Conservation (phyloP, 352 stramenopile species). For the Phytopythium delawarense region DNA sequence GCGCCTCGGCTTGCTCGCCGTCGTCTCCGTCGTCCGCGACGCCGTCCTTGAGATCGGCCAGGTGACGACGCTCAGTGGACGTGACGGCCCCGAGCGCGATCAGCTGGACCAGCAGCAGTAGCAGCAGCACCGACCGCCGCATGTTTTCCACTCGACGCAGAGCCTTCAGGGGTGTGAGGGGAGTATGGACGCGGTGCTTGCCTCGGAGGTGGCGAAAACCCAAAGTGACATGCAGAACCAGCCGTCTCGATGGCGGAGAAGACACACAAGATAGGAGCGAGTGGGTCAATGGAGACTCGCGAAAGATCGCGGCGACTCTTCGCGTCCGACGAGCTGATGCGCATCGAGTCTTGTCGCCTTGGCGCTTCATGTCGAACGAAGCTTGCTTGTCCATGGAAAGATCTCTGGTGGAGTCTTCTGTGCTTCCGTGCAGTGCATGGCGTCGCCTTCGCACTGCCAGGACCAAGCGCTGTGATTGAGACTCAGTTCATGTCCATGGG, state of each 20-base stretch:
- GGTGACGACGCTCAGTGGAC: not conserved
- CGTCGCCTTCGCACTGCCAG: no score
- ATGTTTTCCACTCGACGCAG: not conserved
- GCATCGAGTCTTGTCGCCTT: not conserved
- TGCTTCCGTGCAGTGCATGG: no score
- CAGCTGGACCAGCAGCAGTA: constrained; percentile 2
- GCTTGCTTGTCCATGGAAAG: no score
- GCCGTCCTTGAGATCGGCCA: constrained; percentile 1
- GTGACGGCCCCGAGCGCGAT: not conserved
- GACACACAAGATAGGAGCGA: not conserved
- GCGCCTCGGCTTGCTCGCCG: not conserved
- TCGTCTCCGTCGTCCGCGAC: not conserved
- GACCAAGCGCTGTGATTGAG: no score
- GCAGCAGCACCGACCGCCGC: not conserved
- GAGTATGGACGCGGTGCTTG: not conserved
- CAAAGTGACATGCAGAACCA: not conserved
- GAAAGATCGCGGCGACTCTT: constrained; percentile 5
- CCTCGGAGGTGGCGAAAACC: not conserved
- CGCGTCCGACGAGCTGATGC: not conserved
- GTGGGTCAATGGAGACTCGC: not conserved
- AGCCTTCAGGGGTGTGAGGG: not conserved
- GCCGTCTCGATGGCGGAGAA: not conserved
- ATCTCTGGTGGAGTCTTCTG: no score
- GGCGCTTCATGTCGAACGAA: no score
- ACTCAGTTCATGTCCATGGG: no score